These are phyloP conservation scores for Aegilops longissima DNA, from an alignment of 176 grass and related monocot species.

Conservation along the genomic window DNA sequence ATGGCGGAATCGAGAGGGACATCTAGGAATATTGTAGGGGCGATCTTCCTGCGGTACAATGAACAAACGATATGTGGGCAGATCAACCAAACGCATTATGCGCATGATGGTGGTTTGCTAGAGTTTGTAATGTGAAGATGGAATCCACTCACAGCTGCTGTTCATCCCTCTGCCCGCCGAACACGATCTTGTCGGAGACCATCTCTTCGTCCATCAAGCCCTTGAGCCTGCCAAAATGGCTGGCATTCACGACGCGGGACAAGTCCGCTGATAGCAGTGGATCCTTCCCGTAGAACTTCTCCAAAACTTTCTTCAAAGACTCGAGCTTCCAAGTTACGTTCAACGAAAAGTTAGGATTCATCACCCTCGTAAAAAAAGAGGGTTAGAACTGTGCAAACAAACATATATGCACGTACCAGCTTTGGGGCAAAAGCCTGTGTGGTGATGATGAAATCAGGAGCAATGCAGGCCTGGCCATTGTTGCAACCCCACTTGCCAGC, in stretches of 20 bases:
- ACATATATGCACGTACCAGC: constrained; percentile 38
- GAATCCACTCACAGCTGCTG: constrained; percentile 49
- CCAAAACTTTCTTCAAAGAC: constrained; percentile 50
- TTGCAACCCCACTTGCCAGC: constrained; percentile 86
- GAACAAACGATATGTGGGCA: neutral
- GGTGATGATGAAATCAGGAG: constrained; percentile 83
- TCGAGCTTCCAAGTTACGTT: constrained; percentile 40
- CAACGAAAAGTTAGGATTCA: neutral
- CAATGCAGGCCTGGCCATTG: constrained; percentile 77
- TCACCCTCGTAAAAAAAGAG: too few relatives aligned
- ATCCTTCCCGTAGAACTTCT: constrained; percentile 76
- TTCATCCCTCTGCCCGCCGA: constrained; percentile 62
- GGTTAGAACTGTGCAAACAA: neutral
- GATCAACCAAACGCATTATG: neutral
- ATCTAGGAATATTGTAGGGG: constrained; percentile 66
- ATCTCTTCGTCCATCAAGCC: constrained; percentile 59
- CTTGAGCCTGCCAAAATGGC: constrained; percentile 58
- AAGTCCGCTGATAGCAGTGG: constrained; percentile 53
- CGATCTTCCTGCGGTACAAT: constrained; percentile 49
- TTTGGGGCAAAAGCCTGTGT: constrained; percentile 71
- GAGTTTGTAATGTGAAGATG: neutral
- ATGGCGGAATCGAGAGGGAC: constrained; percentile 56
- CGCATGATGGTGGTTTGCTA: neutral
- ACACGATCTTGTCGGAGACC: constrained; percentile 58
- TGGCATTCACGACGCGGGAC: constrained; percentile 63